Evolutionary conservation across 2,329 filamentous ascomycete genomes (phyloP).

Genomic region (Curvularia verruculosa): DNA sequence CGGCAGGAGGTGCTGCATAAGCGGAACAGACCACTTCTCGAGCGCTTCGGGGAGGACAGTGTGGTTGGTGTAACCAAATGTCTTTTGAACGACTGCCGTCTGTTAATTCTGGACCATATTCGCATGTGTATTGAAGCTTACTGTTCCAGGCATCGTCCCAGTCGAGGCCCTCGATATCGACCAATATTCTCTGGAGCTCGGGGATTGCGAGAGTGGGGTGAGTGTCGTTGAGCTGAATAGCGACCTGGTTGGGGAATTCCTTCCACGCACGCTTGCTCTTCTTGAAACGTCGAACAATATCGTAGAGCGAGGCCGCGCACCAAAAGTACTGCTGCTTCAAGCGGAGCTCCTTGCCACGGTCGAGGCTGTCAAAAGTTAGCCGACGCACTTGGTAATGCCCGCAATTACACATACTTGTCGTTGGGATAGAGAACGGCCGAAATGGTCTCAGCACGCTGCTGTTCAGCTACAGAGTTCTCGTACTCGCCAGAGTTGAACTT

Average conservation of each 20-base stretch:
- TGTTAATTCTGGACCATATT: slow-evolving; percentile 17
- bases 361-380: slow-evolving; percentile 59
- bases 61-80: slow-evolving; percentile 97
- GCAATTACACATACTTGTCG: slow-evolving; percentile 68
- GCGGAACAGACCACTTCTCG: slow-evolving; percentile 96
- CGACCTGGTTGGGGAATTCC: slow-evolving; percentile 92
- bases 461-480: slow-evolving; percentile 95
- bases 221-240: slow-evolving; percentile 97
- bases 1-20: slow-evolving; percentile 90
- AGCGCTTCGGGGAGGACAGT: slow-evolving; percentile 95
- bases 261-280: slow-evolving; percentile 91
- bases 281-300: slow-evolving; percentile 98
- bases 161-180: slow-evolving; percentile 87
- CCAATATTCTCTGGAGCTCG: slow-evolving; percentile 88
- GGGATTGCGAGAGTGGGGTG: slow-evolving; percentile 96
- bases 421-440: slow-evolving; percentile 97
- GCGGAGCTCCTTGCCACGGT: slow-evolving; percentile 93
- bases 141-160: slow-evolving; percentile 92
- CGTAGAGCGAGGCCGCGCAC: slow-evolving; percentile 94
- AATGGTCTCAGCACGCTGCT: slow-evolving; percentile 98
- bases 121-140: slow-evolving; percentile 49
- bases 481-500: slow-evolving; percentile 99
- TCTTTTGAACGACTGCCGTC: slow-evolving; percentile 55
- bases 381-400: neutral
- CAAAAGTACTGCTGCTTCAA: slow-evolving; percentile 99